phyloP scores from a whole-genome alignment of 2,329 filamentous ascomycete genomes.

The Scopulariopsis brevicaulis region DNA sequence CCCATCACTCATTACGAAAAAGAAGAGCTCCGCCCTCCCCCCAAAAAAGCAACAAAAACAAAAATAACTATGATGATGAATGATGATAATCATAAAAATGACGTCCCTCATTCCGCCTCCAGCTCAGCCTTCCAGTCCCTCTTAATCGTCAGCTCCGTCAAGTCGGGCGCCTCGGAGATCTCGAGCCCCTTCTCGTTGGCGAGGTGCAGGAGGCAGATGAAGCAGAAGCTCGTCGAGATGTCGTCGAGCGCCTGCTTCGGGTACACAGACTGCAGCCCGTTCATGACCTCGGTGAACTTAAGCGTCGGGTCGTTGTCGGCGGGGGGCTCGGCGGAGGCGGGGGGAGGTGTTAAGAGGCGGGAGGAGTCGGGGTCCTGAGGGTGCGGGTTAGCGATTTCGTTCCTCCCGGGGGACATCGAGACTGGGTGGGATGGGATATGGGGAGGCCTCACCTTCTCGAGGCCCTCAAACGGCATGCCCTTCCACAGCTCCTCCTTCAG shows the following conservation, averaged over 20 bases:
- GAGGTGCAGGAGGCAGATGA: slow-evolving; percentile 84
- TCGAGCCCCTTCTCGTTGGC: slow-evolving; percentile 87
- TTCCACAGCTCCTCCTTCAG: slow-evolving; percentile 63
- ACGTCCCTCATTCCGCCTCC: slow-evolving; percentile 10
- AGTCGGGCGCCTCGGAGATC: slow-evolving; percentile 51
- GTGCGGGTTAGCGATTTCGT: background rate
- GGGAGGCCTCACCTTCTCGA: slow-evolving; percentile 16
- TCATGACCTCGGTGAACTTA: slow-evolving; percentile 88
- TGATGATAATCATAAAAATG: background rate
- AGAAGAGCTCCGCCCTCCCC: too few species aligned
- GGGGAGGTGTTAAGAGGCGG: slow-evolving; percentile 17
- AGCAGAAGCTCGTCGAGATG: slow-evolving; percentile 87
- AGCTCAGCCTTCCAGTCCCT: slow-evolving; percentile 52
- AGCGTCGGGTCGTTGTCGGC: slow-evolving; percentile 40
- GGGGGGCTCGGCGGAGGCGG: slow-evolving; percentile 16
- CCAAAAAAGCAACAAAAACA: too few species aligned
- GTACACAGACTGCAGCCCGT: slow-evolving; percentile 76
- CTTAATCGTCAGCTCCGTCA: slow-evolving; percentile 48
- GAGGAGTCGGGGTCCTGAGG: slow-evolving; percentile 7
- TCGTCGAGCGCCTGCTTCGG: slow-evolving; percentile 78
- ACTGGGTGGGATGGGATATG: background rate
- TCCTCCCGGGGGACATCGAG: background rate
- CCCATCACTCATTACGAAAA: too few species aligned
- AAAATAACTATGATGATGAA: too few species aligned
- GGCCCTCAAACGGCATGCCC: slow-evolving; percentile 45